Conservation (phyloP, 805 yeast species). For the Nakazawaea wyomingensis region DNA sequence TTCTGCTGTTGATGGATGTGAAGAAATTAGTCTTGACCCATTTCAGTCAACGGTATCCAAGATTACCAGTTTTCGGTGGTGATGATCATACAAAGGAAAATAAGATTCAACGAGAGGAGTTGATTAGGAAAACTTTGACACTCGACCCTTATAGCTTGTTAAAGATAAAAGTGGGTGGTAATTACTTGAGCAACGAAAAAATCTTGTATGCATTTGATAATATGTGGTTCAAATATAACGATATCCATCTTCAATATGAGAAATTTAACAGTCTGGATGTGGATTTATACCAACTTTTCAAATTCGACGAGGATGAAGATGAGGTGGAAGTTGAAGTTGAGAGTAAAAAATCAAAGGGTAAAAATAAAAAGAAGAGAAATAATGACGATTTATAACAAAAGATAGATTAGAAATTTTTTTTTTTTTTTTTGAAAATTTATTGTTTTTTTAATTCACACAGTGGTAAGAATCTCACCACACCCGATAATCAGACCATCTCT, state of each 20-base stretch:
- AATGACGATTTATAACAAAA: background rate
- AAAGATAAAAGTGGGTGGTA: constrained; percentile 8
- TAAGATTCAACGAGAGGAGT: constrained; percentile 4
- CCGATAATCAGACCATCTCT: constrained; percentile 69
- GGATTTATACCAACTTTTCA: background rate
- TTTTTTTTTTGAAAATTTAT: constrained; percentile 43
- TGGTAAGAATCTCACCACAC: constrained; percentile 4
- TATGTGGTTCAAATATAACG: constrained; percentile 44
- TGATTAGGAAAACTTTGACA: constrained; percentile 13
- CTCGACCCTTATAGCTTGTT: constrained; percentile 21
- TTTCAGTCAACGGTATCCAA: constrained; percentile 85
- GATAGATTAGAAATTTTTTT: no score
- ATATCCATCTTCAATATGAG: constrained; percentile 32
- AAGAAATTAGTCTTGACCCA: constrained; percentile 75
- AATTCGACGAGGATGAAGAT: background rate
- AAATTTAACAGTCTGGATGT: constrained; percentile 18
- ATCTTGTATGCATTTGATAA: constrained; percentile 61
- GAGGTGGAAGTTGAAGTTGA: background rate
- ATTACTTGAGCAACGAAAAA: constrained; percentile 18
- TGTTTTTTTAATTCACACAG: background rate
- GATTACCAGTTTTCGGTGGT: constrained; percentile 28
- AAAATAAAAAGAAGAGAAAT: background rate
- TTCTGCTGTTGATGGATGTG: constrained; percentile 69
- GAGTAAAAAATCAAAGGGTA: constrained; percentile 18
- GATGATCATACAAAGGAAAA: constrained; percentile 17